These are phyloP conservation scores for Aspergillus niger DNA, from an alignment of 2,329 filamentous ascomycete genomes.

Conservation along the genomic window DNA sequence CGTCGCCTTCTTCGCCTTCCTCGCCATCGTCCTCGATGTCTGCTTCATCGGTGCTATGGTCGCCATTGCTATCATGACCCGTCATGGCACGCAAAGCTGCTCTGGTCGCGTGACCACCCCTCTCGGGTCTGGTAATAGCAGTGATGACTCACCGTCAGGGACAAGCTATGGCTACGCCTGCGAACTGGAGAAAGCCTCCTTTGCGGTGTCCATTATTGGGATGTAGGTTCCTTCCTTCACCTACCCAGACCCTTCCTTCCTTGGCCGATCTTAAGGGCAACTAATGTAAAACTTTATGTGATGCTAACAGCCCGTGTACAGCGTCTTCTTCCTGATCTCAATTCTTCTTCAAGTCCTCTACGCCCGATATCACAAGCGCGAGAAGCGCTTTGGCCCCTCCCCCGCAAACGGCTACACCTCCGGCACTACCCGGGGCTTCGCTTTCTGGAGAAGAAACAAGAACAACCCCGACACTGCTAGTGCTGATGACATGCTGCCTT, in stretches of 20 bases:
- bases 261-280: not conserved
- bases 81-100: conserved; percentile 69
- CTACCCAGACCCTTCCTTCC: not conserved
- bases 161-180: conserved; percentile 65
- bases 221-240: conserved; percentile 56
- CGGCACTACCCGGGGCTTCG: conserved; percentile 50
- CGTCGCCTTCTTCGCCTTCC: conserved; percentile 68
- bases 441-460: conserved; percentile 43
- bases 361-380: conserved; percentile 70
- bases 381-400: conserved; percentile 69
- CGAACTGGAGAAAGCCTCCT: conserved; percentile 71
- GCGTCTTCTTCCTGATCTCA: conserved; percentile 74
- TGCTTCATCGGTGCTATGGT: conserved; percentile 76
- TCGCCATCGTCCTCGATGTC: conserved; percentile 75
- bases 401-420: conserved; percentile 69
- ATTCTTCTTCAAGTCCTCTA: conserved; percentile 69
- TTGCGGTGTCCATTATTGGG: conserved; percentile 76
- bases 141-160: conserved; percentile 51
- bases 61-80: conserved; percentile 76
- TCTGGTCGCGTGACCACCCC: conserved; percentile 64
- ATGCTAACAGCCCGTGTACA: conserved; percentile 33
- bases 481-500: conserved; percentile 40
- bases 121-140: conserved; percentile 65
- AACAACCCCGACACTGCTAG: conserved; percentile 40
- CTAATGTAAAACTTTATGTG: not conserved